Conservation (phyloP, 768 basidiomycete genomes). For the Melanogaster broomeanus region DNA sequence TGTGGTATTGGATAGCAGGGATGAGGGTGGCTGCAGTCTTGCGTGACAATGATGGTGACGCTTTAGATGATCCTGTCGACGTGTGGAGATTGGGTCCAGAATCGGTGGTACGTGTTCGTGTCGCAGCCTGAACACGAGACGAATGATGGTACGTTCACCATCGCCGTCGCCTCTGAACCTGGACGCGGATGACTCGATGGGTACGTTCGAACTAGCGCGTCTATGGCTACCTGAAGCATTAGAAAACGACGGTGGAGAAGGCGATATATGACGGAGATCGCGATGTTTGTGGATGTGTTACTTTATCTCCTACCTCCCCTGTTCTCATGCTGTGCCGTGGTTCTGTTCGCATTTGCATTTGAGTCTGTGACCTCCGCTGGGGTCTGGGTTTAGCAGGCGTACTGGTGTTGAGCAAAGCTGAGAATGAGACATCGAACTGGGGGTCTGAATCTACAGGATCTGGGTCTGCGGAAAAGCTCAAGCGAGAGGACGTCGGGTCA, state of each 20-base stretch:
- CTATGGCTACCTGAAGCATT: too few relatives aligned
- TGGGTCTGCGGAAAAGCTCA: neutral
- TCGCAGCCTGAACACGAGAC: neutral
- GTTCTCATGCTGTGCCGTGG: too few relatives aligned
- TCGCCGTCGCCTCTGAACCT: neutral
- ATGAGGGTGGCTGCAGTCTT: too few relatives aligned
- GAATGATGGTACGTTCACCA: neutral
- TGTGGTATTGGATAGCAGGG: too few relatives aligned
- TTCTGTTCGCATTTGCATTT: neutral
- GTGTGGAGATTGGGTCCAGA: neutral
- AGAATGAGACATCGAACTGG: conserved; percentile 26
- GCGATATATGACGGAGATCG: neutral
- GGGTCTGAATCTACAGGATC: conserved; percentile 6
- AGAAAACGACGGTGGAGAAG: neutral
- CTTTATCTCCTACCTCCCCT: too few relatives aligned
- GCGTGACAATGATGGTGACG: neutral
- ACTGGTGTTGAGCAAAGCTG: conserved; percentile 24
- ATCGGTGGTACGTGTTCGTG: neutral
- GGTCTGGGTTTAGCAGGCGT: conserved; percentile 27
- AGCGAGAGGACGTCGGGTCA: neutral
- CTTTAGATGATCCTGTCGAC: neutral
- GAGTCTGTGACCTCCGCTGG: conserved; percentile 1
- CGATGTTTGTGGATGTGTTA: neutral
- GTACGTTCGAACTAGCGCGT: too few relatives aligned
- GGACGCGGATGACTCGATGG: too few relatives aligned